These are phyloP conservation scores for Solanum bulbocastanum DNA, from an alignment of 257 asterid genomes.

Conservation along the genomic window DNA sequence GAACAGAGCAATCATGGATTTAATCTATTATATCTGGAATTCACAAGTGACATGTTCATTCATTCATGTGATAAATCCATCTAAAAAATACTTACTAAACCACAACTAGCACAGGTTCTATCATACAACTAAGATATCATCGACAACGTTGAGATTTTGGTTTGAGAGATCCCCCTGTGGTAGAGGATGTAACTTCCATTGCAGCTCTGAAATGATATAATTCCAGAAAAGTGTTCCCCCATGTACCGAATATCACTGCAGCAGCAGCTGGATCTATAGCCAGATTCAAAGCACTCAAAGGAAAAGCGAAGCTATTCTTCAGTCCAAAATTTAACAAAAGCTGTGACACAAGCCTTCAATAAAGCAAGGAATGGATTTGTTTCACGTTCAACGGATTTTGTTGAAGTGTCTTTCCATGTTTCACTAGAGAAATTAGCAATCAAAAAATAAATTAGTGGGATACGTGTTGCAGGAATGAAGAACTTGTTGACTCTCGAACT, in stretches of 20 bases:
- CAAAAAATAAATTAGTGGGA: background rate
- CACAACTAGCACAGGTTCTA: background rate
- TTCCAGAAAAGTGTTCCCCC: background rate
- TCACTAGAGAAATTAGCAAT: slow-evolving; percentile 28
- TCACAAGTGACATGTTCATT: background rate
- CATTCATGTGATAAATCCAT: background rate
- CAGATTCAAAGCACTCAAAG: background rate
- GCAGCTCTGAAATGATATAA: background rate
- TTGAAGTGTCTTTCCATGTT: slow-evolving; percentile 40
- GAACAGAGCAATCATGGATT: background rate
- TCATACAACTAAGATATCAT: background rate
- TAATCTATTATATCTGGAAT: background rate
- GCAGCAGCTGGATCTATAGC: background rate
- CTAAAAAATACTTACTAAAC: background rate
- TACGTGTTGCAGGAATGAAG: background rate
- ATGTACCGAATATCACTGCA: background rate
- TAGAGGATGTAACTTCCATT: background rate
- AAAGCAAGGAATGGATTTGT: slow-evolving; percentile 40
- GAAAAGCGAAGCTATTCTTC: slow-evolving; percentile 19
- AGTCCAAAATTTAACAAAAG: slow-evolving; percentile 58
- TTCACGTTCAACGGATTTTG: slow-evolving; percentile 26
- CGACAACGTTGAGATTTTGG: background rate
- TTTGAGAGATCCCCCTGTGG: background rate
- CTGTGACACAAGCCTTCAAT: slow-evolving; percentile 39
- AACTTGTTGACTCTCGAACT: background rate